phyloP scores from a whole-genome alignment of 2,329 filamentous ascomycete genomes.

The Curvularia eragrostidis region DNA sequence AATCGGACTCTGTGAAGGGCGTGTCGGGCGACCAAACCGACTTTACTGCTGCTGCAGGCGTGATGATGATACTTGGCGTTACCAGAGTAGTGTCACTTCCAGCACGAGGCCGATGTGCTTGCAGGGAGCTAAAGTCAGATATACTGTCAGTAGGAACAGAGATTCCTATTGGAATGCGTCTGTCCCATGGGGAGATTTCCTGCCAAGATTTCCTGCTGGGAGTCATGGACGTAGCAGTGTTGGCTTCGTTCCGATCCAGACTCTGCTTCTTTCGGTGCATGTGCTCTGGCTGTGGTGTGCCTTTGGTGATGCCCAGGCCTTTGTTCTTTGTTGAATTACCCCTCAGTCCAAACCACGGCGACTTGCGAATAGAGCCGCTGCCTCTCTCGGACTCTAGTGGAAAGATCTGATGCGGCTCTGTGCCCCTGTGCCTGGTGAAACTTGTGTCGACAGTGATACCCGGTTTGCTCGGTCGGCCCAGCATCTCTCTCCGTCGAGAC shows the following conservation, averaged over 20 bases:
- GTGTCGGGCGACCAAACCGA: constrained; percentile 66
- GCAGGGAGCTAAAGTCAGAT: constrained; percentile 48
- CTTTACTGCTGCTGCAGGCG: constrained; percentile 58
- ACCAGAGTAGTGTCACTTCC: constrained; percentile 45
- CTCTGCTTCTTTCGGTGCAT: constrained; percentile 24
- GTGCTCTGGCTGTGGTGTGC: constrained; percentile 39
- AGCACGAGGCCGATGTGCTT: constrained; percentile 46
- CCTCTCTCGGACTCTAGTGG: constrained; percentile 42
- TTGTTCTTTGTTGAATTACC: constrained; percentile 39
- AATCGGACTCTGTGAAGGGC: constrained; percentile 64
- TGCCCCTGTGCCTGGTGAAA: constrained; percentile 59
- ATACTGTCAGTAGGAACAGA: constrained; percentile 65
- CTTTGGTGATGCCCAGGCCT: constrained; percentile 46
- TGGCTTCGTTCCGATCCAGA: constrained; percentile 31
- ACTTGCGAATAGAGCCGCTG: constrained; percentile 33
- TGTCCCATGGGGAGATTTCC: constrained; percentile 70
- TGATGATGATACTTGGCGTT: constrained; percentile 62
- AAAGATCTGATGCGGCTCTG: constrained; percentile 56
- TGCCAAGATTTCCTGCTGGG: constrained; percentile 43
- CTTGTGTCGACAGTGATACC: constrained; percentile 75
- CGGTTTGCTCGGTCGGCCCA: constrained; percentile 64
- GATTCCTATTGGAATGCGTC: constrained; percentile 77
- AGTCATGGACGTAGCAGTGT: constrained; percentile 40
- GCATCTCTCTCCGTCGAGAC: constrained; percentile 66
- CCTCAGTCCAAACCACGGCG: constrained; percentile 41